Base-by-base conservation (phyloP, 345 rosid species). In the Zanthoxylum bungeanum region DNA sequence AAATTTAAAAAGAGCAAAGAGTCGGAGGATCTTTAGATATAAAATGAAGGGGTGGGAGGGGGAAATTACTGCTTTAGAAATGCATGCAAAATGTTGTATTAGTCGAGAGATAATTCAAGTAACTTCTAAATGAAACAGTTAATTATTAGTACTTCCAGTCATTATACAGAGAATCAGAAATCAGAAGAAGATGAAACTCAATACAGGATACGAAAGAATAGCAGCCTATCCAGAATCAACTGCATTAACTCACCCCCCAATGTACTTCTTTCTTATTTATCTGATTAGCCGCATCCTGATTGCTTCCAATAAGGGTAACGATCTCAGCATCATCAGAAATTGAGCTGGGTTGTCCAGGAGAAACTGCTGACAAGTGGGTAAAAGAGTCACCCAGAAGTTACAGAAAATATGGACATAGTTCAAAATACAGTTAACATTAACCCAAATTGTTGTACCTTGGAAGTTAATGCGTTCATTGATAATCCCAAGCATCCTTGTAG, bases 391-490 rank as follows among this genome's bases (percentile, higher is more conserved):
- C 53, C 53, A 55, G 52, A 69, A 28, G 39, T n/a, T 59, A 52
- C 2, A 68, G 60, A 19, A 11, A 53, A 11, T 27, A 17, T 47
- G 21, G 24, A 9, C 30, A 44, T 55, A 67, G 71, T 51, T 1
- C 40, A 66, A 46, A 44, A 56, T 21, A 55, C 25, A 40, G 19
- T 49, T 47, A 17, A 64, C 1, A 33, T 6, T 47, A n/a, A 25
- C 42, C 72, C 58, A 60, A 16, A 57, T 44, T 14, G 27, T 71
- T 42, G 10, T 79, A 91, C 99, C 98, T 85, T 87, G 93, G 73
- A 96, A 91, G 78, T 91, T 91, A 73, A 96, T 89, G 67, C 79
- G 97, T 74, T 91, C 98, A 49, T 93, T 93, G 50, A 93, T 78
- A 75, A 93, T 87, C 75, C 98, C 97, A 60, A 89, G 98, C 89